A percentile compares a stretch with the other conserved stretches of the same genome.
Evolutionary conservation across 1,139 yeast genomes (phyloP).

Genomic region (Fermentozyma sake): DNA sequence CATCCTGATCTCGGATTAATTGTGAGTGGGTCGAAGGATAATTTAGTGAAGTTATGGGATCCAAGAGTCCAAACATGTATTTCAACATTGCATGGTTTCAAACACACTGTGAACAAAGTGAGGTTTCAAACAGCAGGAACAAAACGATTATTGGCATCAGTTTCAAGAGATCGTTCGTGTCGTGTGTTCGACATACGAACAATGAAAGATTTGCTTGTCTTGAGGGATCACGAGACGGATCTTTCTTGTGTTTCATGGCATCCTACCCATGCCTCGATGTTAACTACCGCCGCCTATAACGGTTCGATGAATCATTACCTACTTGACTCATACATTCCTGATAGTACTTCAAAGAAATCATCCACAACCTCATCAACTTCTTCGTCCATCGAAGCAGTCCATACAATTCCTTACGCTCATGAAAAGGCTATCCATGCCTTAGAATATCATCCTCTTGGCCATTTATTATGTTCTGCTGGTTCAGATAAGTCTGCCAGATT

Average conservation of each 20-base stretch:
- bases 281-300: conserved; percentile 85
- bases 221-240: conserved; percentile 81
- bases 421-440: conserved; percentile 88
- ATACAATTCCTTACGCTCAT: conserved; percentile 84
- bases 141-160: conserved; percentile 72
- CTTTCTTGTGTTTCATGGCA: conserved; percentile 89
- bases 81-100: conserved; percentile 83
- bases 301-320: conserved; percentile 82
- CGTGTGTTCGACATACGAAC: conserved; percentile 82
- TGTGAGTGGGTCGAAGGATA: conserved; percentile 90
- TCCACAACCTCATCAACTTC: conserved; percentile 16
- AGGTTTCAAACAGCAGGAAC: conserved; percentile 73
- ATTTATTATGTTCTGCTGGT: conserved; percentile 85
- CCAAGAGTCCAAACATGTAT: conserved; percentile 75
- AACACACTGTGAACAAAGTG: conserved; percentile 85
- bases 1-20: conserved; percentile 82
- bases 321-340: conserved; percentile 49
- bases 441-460: conserved; percentile 94
- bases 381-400: conserved; percentile 43
- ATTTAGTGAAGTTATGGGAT: conserved; percentile 91
- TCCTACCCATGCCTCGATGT: conserved; percentile 75
- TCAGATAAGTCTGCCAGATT: conserved; percentile 91
- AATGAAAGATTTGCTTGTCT: conserved; percentile 70
- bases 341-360: conserved; percentile 13
- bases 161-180: conserved; percentile 84